Conservation (phyloP, 1,284 basidiomycete species). For the Cutaneotrichosporon daszewskae region DNA sequence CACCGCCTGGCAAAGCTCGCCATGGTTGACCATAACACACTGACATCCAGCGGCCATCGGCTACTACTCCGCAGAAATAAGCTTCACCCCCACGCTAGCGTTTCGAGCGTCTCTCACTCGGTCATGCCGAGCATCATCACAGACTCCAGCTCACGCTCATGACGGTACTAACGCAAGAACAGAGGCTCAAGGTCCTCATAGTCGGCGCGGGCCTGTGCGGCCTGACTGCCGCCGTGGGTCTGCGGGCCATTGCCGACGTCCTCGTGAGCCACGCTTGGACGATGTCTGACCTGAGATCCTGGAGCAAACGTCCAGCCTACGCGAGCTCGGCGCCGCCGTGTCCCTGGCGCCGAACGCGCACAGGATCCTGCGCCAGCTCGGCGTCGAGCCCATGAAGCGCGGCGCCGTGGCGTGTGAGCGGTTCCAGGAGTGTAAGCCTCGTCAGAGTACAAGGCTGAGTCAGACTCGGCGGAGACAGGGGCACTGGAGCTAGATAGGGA, state of each 20-base stretch:
- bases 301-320: conserved; percentile 20
- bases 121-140: too few relatives aligned
- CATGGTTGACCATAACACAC: too few relatives aligned
- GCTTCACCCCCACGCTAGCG: too few relatives aligned
- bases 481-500: conserved; percentile 4
- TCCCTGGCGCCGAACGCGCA: conserved; percentile 29
- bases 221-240: conserved; percentile 21
- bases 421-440: conserved; percentile 7
- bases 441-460: neutral
- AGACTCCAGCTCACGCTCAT: neutral
- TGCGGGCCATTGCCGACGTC: conserved; percentile 26
- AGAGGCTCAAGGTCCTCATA: conserved; percentile 19
- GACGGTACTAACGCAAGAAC: neutral
- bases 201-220: conserved; percentile 32
- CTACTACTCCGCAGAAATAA: too few relatives aligned
- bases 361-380: conserved; percentile 17
- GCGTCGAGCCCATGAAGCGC: conserved; percentile 14
- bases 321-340: conserved; percentile 33
- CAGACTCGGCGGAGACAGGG: conserved; percentile 6
- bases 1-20: too few relatives aligned
- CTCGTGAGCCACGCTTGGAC: conserved; percentile 8
- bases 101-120: neutral
- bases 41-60: too few relatives aligned
- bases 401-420: conserved; percentile 2
- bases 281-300: conserved; percentile 17